Conservation (phyloP, 2,329 filamentous ascomycete genomes). For the Zarea fungicola region DNA sequence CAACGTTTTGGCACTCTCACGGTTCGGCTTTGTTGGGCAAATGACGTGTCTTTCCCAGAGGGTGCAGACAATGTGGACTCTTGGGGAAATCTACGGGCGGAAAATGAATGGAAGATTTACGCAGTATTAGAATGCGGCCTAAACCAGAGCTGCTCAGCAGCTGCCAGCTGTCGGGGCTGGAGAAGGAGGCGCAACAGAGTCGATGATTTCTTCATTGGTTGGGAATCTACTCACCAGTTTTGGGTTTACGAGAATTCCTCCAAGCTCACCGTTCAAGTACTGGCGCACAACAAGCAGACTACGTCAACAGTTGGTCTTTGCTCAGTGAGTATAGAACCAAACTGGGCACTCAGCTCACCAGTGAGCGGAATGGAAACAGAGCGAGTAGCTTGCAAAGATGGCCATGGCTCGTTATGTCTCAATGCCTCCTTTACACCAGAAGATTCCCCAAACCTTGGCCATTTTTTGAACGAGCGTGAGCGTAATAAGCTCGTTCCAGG, state of each 20-base stretch:
- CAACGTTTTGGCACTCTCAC: neutral
- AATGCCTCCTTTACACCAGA: neutral
- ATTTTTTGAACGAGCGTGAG: neutral
- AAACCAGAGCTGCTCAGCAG: neutral
- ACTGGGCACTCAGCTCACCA: neutral
- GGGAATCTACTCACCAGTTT: neutral
- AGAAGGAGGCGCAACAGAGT: neutral
- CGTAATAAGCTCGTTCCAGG: neutral
- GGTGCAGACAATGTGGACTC: neutral
- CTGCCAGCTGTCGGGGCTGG: neutral
- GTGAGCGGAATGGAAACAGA: neutral
- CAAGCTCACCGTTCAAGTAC: neutral
- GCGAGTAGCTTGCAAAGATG: neutral
- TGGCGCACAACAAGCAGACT: neutral
- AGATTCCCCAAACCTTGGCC: neutral
- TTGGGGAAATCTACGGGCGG: neutral
- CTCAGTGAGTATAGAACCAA: neutral
- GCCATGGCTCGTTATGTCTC: neutral
- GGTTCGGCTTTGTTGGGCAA: neutral
- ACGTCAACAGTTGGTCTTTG: neutral
- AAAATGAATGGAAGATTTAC: neutral
- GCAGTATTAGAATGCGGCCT: neutral
- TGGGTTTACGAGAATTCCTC: neutral
- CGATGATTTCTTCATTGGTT: neutral
- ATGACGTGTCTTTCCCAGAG: neutral